Conservation (phyloP, 345 rosid genomes). For the Hevea brasiliensis region DNA sequence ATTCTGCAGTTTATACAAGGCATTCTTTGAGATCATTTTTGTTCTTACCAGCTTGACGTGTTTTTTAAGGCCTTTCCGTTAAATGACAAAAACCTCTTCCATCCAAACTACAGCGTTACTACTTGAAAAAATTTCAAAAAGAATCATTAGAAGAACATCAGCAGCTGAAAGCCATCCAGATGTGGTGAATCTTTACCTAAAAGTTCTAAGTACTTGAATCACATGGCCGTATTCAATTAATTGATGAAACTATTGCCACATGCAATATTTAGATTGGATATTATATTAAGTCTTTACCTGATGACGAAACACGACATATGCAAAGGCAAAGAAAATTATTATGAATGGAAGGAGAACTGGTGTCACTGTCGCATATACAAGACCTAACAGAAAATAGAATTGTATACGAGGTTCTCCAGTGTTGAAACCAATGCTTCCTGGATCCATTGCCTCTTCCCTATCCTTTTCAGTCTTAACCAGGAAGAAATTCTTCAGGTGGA, state of each 20-base stretch:
- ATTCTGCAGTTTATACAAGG: background rate
- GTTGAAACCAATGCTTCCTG: conserved; percentile 87
- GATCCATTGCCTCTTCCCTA: conserved; percentile 90
- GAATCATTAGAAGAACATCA: too few species aligned
- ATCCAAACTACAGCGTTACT: too few species aligned
- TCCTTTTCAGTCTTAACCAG: conserved; percentile 96
- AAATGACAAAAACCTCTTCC: background rate
- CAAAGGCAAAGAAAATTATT: conserved; percentile 72
- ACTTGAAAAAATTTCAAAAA: too few species aligned
- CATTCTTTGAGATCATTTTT: background rate
- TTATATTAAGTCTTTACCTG: conserved; percentile 52
- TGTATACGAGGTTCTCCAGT: conserved; percentile 92
- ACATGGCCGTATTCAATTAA: too few species aligned
- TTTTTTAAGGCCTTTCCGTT: background rate
- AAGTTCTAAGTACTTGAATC: too few species aligned
- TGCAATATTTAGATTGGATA: background rate
- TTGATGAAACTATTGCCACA: background rate
- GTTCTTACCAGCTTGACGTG: background rate
- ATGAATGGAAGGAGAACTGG: conserved; percentile 83
- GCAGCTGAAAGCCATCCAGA: too few species aligned
- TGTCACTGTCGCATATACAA: conserved; percentile 82
- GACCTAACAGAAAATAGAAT: conserved; percentile 85
- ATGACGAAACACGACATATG: conserved; percentile 81
- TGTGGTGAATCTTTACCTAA: too few species aligned
- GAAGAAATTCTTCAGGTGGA: conserved; percentile 79